Percentiles rank a stretch among this genome's conserved stretches.
phyloP scores from a whole-genome alignment of 495 filamentous ascomycete species.

The Hapsidospora chrysogenum region DNA sequence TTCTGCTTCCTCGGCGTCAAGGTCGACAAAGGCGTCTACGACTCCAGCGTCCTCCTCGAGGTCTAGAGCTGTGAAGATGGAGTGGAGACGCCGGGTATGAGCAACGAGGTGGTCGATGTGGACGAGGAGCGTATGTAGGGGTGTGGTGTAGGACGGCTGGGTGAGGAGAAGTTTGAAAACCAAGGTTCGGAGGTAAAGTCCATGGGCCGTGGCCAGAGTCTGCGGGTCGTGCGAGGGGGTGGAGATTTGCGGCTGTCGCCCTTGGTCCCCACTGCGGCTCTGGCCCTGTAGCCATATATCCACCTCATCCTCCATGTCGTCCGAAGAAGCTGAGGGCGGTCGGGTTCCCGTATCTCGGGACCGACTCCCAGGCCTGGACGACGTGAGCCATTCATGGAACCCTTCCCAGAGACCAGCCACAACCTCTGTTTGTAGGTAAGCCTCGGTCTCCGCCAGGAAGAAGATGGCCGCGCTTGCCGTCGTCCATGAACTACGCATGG shows the following conservation, averaged over 20 bases:
- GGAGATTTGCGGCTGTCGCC: conserved; percentile 3
- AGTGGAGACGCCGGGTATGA: conserved; percentile 51
- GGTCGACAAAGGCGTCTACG: conserved; percentile 54
- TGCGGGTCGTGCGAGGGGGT: conserved; percentile 50
- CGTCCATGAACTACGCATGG: conserved; percentile 73
- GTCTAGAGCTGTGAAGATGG: conserved; percentile 54
- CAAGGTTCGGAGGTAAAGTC: conserved; percentile 51
- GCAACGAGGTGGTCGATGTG: conserved; percentile 64
- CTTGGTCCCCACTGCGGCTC: conserved; percentile 6
- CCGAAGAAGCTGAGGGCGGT: background rate
- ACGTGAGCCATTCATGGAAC: conserved; percentile 29
- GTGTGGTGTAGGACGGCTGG: conserved; percentile 46
- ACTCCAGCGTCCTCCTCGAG: conserved; percentile 66
- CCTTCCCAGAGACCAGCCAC: conserved; percentile 63
- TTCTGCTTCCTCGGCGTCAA: conserved; percentile 48
- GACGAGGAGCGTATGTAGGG: conserved; percentile 52
- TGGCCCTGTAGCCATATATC: conserved; percentile 5
- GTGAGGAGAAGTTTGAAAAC: conserved; percentile 53
- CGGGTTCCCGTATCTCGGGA: background rate
- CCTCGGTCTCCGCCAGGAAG: conserved; percentile 69
- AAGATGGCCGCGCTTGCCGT: conserved; percentile 69
- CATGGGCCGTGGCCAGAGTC: conserved; percentile 62
- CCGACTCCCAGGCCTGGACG: background rate
- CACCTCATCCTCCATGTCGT: conserved; percentile 4
- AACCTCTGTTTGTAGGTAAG: conserved; percentile 81